These are phyloP conservation scores for Cornus suecica DNA, from an alignment of 148 eudicot species.

Conservation along the genomic window DNA sequence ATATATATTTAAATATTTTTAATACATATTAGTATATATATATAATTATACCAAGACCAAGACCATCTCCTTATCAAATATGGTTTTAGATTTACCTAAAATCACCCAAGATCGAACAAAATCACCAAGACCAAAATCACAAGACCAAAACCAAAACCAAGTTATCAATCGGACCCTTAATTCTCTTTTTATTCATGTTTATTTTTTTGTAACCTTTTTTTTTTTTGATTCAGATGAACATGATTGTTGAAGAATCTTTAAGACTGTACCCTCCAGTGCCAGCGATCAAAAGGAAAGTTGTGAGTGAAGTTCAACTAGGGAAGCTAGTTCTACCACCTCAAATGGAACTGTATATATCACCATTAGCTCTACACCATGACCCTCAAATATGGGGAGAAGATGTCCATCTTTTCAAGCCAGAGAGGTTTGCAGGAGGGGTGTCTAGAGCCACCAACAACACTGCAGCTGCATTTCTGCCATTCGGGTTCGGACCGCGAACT, in stretches of 20 bases:
- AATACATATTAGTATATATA: too few relatives aligned
- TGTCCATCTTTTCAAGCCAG: slow-evolving; percentile 31
- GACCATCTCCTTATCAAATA: too few relatives aligned
- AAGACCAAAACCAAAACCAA: too few relatives aligned
- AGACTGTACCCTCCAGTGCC: slow-evolving; percentile 36
- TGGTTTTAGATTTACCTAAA: too few relatives aligned
- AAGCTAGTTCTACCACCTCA: slow-evolving; percentile 20
- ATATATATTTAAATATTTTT: too few relatives aligned
- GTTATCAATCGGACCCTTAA: too few relatives aligned
- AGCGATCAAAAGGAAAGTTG: slow-evolving; percentile 23
- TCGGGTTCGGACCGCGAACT: slow-evolving; percentile 38
- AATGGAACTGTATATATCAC: slow-evolving; percentile 19
- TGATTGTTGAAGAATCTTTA: slow-evolving; percentile 37
- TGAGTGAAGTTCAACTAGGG: slow-evolving; percentile 18
- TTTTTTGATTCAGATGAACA: slow-evolving; percentile 28
- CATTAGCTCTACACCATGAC: slow-evolving; percentile 30
- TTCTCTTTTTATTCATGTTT: too few relatives aligned
- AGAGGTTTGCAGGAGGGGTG: slow-evolving; percentile 36
- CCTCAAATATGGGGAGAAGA: slow-evolving; percentile 36
- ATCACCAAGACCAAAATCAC: too few relatives aligned
- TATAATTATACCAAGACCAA: too few relatives aligned
- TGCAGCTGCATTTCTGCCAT: slow-evolving; percentile 31
- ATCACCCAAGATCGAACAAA: too few relatives aligned
- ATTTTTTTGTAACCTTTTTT: background rate
- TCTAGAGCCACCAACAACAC: slow-evolving; percentile 35